phyloP scores from a whole-genome alignment of 116 monocot genomes.

The Dioscorea cayenensis region DNA sequence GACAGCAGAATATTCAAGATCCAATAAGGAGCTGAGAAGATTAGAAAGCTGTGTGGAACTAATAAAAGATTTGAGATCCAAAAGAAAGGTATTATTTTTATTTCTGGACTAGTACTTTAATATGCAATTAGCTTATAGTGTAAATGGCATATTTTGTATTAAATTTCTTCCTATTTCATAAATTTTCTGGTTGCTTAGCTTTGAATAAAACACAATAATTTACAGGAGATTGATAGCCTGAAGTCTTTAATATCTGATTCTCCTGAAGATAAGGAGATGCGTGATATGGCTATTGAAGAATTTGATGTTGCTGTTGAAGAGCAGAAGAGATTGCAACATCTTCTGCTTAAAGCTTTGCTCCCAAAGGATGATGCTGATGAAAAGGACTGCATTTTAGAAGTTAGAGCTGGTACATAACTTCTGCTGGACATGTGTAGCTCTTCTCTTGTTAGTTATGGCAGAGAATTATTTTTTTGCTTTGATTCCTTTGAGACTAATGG shows the following conservation, averaged over 20 bases:
- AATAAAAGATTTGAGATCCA: conserved; percentile 60
- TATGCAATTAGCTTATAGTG: no score
- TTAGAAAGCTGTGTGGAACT: conserved; percentile 49
- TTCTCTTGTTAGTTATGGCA: background rate
- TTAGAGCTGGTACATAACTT: conserved; percentile 76
- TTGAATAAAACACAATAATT: conserved; percentile 4
- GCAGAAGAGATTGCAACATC: conserved; percentile 53
- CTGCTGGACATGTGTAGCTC: background rate
- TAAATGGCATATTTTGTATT: background rate
- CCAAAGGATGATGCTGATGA: conserved; percentile 99
- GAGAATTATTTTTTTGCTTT: background rate
- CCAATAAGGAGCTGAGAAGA: conserved; percentile 81
- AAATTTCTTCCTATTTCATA: background rate
- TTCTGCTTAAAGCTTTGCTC: conserved; percentile 69
- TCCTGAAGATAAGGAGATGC: conserved; percentile 85
- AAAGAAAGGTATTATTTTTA: conserved; percentile 38
- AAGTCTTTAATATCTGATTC: conserved; percentile 53
- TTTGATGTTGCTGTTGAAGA: conserved; percentile 48
- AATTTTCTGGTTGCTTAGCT: background rate
- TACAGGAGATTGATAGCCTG: conserved; percentile 79
- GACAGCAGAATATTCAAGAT: conserved; percentile 57
- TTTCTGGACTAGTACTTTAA: background rate
- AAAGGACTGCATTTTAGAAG: conserved; percentile 92
- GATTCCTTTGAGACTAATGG: conserved; percentile 5
- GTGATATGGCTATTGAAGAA: conserved; percentile 73